Percentiles rank a stretch among this genome's conserved stretches.
These are phyloP conservation scores for Solanum pennellii DNA, from an alignment of 257 asterid genomes.

Conservation along the genomic window DNA sequence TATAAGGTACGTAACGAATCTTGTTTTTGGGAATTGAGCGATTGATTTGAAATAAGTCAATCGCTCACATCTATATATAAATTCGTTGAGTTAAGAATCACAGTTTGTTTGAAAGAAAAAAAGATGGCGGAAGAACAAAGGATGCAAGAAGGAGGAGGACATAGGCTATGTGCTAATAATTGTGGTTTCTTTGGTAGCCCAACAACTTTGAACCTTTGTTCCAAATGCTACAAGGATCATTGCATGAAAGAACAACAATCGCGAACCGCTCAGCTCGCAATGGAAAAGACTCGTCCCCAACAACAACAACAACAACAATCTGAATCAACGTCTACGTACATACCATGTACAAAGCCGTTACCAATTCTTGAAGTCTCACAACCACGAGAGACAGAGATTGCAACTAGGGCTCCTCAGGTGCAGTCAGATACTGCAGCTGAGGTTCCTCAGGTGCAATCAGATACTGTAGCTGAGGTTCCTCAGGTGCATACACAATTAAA, in stretches of 20 bases:
- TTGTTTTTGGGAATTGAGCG: slow-evolving; percentile 18
- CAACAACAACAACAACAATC: background rate
- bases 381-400: background rate
- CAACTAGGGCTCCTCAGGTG: background rate
- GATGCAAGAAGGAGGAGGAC: slow-evolving; percentile 37
- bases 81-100: background rate
- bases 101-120: background rate
- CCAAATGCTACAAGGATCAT: slow-evolving; percentile 41
- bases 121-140: slow-evolving; percentile 51
- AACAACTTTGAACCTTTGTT: slow-evolving; percentile 40
- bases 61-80: slow-evolving; percentile 12
- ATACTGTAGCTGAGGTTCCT: background rate
- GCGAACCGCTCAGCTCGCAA: slow-evolving; percentile 12
- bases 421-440: background rate
- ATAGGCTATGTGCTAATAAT: slow-evolving; percentile 36
- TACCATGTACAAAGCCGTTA: background rate
- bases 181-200: slow-evolving; percentile 60
- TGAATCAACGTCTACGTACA: background rate
- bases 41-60: slow-evolving; percentile 17
- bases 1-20: slow-evolving; percentile 1
- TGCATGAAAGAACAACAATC: slow-evolving; percentile 22
- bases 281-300: slow-evolving; percentile 8
- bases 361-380: background rate
- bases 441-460: no score
- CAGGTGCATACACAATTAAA: background rate